Conservation (phyloP, 225 moss, liverwort and hornwort genomes). For the Straminergon stramineum region DNA sequence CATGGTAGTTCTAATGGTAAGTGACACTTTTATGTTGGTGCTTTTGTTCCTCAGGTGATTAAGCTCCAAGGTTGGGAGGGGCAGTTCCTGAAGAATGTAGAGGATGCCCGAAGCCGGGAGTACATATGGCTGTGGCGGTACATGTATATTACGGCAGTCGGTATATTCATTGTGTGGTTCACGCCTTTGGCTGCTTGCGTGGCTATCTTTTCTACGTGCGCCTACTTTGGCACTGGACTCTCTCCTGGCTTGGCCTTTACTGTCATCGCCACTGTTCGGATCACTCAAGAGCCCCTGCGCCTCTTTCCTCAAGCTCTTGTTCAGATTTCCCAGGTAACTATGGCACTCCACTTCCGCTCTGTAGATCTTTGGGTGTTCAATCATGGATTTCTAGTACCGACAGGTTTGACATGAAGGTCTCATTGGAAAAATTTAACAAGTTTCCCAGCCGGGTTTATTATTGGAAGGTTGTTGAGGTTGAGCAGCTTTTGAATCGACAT, state of each 20-base stretch:
- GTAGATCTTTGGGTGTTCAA: not conserved
- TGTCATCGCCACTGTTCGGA: slow-evolving; percentile 69
- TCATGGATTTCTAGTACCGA: not conserved
- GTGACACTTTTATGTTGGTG: not conserved
- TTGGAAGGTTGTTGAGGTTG: not conserved
- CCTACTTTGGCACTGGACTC: slow-evolving; percentile 35
- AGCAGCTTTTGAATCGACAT: not conserved
- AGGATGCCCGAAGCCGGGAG: slow-evolving; percentile 45
- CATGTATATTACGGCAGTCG: slow-evolving; percentile 41
- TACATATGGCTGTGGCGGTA: slow-evolving; percentile 40
- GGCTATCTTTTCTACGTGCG: slow-evolving; percentile 42
- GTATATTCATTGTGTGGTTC: slow-evolving; percentile 51
- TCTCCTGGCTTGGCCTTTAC: slow-evolving; percentile 62
- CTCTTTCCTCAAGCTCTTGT: slow-evolving; percentile 72
- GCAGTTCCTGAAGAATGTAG: slow-evolving; percentile 51
- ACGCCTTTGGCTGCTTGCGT: slow-evolving; percentile 56
- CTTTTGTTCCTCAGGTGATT: slow-evolving; percentile 38
- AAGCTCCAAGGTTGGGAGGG: slow-evolving; percentile 94
- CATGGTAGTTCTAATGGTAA: not conserved
- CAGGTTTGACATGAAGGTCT: not conserved
- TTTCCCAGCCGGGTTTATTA: not conserved
- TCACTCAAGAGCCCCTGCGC: slow-evolving; percentile 82
- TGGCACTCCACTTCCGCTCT: not conserved
- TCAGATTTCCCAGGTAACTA: slow-evolving; percentile 48
- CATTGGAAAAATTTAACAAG: not conserved